A percentile compares a stretch with the other conserved stretches of the same genome.
Evolutionary conservation across 441 rosid genomes (phyloP).

Genomic region (Pelargonium australe): DNA sequence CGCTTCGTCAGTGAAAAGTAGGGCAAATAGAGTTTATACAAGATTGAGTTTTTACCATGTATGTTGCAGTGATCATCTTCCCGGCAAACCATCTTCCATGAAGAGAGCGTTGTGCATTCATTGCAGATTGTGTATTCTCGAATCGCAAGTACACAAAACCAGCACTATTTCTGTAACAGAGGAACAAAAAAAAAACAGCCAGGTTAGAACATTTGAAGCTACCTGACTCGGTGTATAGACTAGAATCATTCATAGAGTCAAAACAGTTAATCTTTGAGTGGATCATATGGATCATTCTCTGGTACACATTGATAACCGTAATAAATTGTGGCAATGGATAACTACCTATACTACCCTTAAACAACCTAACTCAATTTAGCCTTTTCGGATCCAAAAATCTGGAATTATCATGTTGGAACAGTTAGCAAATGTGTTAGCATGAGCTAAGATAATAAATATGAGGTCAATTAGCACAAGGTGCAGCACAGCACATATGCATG

Average conservation of each 20-base stretch:
- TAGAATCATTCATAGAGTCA: too few species aligned
- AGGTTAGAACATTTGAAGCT: too few species aligned
- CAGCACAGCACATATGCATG: too few species aligned
- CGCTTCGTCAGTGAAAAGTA: not conserved
- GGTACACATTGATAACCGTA: not conserved
- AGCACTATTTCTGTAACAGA: slow-evolving; percentile 51
- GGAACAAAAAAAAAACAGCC: not conserved
- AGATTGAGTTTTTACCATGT: slow-evolving; percentile 42
- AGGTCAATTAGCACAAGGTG: too few species aligned
- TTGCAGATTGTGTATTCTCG: slow-evolving; percentile 54
- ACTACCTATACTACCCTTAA: not conserved
- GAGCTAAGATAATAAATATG: too few species aligned
- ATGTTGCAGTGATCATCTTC: slow-evolving; percentile 90
- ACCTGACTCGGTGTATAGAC: too few species aligned
- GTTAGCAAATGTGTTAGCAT: too few species aligned
- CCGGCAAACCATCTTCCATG: slow-evolving; percentile 99
- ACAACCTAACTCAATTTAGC: not conserved
- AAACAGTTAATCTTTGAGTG: too few species aligned
- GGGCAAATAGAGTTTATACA: not conserved
- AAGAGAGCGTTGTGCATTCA: slow-evolving; percentile 66
- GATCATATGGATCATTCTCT: too few species aligned
- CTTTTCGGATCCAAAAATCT: not conserved
- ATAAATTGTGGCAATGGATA: not conserved
- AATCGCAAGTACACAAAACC: slow-evolving; percentile 84
- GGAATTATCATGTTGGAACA: too few species aligned